Evolutionary conservation across 495 filamentous ascomycete genomes (phyloP).

Genomic region (Penicillium herquei): DNA sequence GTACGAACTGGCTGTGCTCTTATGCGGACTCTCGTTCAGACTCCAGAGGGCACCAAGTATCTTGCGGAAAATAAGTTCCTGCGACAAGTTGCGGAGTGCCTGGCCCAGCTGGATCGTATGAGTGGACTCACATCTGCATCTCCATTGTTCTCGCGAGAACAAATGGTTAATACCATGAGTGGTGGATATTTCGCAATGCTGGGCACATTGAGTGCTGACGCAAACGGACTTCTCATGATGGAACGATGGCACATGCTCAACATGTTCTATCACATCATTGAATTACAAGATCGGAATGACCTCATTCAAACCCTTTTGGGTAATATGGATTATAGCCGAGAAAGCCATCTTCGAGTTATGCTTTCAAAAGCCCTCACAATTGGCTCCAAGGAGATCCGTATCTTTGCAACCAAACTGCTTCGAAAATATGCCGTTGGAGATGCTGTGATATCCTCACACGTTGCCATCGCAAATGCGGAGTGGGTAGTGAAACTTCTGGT

Average conservation of each 20-base stretch:
- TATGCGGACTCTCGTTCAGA: constrained; percentile 81
- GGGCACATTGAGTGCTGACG: constrained; percentile 77
- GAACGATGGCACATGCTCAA: constrained; percentile 97
- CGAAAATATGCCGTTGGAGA: constrained; percentile 70
- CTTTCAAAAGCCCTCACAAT: constrained; percentile 90
- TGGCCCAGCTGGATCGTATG: constrained; percentile 88
- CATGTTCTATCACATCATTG: constrained; percentile 98
- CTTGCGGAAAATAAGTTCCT: constrained; percentile 89
- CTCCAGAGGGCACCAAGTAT: constrained; percentile 77
- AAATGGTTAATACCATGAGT: constrained; percentile 78
- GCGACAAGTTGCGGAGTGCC: constrained; percentile 88
- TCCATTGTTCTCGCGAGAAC: constrained; percentile 82
- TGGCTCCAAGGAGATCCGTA: constrained; percentile 86
- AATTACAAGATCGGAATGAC: constrained; percentile 84
- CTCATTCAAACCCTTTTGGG: constrained; percentile 81
- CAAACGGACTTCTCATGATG: constrained; percentile 81
- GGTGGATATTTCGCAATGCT: constrained; percentile 93
- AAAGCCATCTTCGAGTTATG: constrained; percentile 87
- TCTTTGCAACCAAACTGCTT: constrained; percentile 78
- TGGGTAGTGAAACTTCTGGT: constrained; percentile 96
- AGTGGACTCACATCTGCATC: constrained; percentile 86
- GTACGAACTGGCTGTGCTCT: constrained; percentile 84
- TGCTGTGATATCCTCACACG: constrained; percentile 27
- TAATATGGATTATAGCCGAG: constrained; percentile 87
- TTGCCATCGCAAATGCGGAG: constrained; percentile 58